phyloP scores from a whole-genome alignment of 352 stramenopile genomes.

The Pythium phragmitis region DNA sequence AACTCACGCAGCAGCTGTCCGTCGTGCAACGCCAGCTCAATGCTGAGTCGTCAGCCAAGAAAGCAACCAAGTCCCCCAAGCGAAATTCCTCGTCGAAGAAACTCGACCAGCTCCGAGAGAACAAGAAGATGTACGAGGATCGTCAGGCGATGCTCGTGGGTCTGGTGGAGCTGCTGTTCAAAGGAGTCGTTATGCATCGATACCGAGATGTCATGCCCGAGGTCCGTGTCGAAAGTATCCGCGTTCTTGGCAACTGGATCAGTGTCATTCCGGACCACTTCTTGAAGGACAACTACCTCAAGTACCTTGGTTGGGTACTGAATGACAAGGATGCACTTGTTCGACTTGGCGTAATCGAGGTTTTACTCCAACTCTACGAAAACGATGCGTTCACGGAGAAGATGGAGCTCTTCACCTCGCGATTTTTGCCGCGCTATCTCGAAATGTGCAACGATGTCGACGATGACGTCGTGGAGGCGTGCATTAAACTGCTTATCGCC shows the following conservation, averaged over 20 bases:
- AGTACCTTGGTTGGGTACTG: slow-evolving; percentile 96
- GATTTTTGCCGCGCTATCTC: slow-evolving; percentile 75
- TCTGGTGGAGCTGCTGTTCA: slow-evolving; percentile 70
- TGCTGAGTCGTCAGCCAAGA: slow-evolving; percentile 36
- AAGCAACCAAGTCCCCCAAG: slow-evolving; percentile 15
- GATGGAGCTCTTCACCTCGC: slow-evolving; percentile 77
- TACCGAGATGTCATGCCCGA: slow-evolving; percentile 93
- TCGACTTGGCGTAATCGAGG: slow-evolving; percentile 76
- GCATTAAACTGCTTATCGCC: slow-evolving; percentile 73
- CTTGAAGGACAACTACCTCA: slow-evolving; percentile 93
- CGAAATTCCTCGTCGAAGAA: slow-evolving; percentile 42
- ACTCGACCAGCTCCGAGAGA: slow-evolving; percentile 56
- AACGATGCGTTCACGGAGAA: slow-evolving; percentile 61
- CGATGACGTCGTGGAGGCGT: slow-evolving; percentile 61
- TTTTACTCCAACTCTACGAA: slow-evolving; percentile 85
- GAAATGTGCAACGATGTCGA: slow-evolving; percentile 84
- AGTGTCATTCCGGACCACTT: slow-evolving; percentile 88
- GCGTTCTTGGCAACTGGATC: slow-evolving; percentile 84
- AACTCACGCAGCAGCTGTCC: slow-evolving; percentile 58
- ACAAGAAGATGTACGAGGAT: slow-evolving; percentile 68
- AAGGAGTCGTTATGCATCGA: slow-evolving; percentile 73
- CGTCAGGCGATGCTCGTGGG: slow-evolving; percentile 56
- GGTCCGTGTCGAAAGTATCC: slow-evolving; percentile 83
- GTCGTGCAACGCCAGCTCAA: slow-evolving; percentile 74
- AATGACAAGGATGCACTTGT: slow-evolving; percentile 89